phyloP scores from a whole-genome alignment of 768 basidiomycete genomes.

The Phanerodontia chrysosporium region DNA sequence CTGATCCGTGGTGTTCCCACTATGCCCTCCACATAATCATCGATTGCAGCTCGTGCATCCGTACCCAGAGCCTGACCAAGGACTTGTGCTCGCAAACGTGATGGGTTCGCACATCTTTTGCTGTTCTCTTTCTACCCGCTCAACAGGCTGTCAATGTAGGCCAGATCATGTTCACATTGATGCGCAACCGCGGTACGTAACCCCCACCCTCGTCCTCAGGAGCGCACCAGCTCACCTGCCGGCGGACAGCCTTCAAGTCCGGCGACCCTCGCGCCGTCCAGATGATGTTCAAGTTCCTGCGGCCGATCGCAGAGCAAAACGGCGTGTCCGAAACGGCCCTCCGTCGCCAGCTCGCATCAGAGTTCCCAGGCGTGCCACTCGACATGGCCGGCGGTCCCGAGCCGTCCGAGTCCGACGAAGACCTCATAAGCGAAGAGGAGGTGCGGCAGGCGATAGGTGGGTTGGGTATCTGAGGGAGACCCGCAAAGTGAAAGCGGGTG shows the following conservation, averaged over 20 bases:
- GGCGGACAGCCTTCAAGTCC: neutral
- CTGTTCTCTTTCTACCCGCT: neutral
- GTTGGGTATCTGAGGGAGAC: too few relatives aligned
- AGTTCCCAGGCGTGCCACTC: too few relatives aligned
- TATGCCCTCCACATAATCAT: too few relatives aligned
- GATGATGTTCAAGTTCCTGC: neutral
- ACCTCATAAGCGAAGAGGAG: too few relatives aligned
- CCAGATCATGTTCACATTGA: neutral
- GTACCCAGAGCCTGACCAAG: neutral
- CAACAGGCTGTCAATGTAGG: neutral
- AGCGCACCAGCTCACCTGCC: neutral
- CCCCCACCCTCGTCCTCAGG: neutral
- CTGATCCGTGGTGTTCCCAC: neutral
- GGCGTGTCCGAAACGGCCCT: too few relatives aligned
- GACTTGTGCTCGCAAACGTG: neutral
- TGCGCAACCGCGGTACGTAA: neutral
- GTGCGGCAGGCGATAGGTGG: too few relatives aligned
- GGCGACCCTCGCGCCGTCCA: neutral
- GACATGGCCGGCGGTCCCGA: too few relatives aligned
- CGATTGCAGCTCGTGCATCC: neutral
- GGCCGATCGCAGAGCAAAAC: too few relatives aligned
- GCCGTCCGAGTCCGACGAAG: too few relatives aligned
- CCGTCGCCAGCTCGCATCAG: too few relatives aligned
- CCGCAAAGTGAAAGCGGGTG: too few relatives aligned
- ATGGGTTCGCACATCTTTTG: neutral